These are phyloP conservation scores for Capsicum baccatum DNA, from an alignment of 257 asterid species.

Conservation along the genomic window DNA sequence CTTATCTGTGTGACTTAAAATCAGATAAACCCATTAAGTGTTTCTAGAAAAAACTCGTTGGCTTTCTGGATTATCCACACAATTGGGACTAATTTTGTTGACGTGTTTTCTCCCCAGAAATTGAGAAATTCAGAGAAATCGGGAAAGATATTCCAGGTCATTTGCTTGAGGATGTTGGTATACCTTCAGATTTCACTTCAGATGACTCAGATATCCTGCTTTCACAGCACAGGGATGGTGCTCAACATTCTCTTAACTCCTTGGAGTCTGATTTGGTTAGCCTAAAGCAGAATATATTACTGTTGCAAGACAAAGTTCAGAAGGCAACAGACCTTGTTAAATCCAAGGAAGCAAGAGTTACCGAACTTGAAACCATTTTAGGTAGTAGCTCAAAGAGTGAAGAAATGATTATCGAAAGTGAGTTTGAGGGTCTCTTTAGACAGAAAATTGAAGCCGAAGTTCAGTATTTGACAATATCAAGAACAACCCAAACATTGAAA, in stretches of 20 bases:
- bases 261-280: constrained; percentile 44
- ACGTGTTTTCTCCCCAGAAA: constrained; percentile 51
- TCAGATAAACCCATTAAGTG: background rate
- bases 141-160: constrained; percentile 40
- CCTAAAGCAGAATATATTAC: constrained; percentile 33
- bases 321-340: constrained; percentile 35
- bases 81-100: constrained; percentile 23
- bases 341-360: constrained; percentile 38
- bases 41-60: background rate
- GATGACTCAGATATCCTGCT: constrained; percentile 42
- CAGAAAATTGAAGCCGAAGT: constrained; percentile 83
- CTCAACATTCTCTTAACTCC: constrained; percentile 32
- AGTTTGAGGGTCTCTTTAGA: constrained; percentile 63
- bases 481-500: constrained; percentile 50
- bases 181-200: constrained; percentile 24
- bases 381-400: constrained; percentile 27
- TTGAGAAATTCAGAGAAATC: constrained; percentile 66
- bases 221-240: constrained; percentile 36
- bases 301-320: constrained; percentile 40
- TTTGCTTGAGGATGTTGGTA: constrained; percentile 23
- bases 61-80: background rate
- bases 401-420: constrained; percentile 41
- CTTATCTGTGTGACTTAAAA: background rate
- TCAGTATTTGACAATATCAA: constrained; percentile 55
- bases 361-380: constrained; percentile 41